Conservation (phyloP, 208 protist species). For the Trypanosoma cruzi region DNA sequence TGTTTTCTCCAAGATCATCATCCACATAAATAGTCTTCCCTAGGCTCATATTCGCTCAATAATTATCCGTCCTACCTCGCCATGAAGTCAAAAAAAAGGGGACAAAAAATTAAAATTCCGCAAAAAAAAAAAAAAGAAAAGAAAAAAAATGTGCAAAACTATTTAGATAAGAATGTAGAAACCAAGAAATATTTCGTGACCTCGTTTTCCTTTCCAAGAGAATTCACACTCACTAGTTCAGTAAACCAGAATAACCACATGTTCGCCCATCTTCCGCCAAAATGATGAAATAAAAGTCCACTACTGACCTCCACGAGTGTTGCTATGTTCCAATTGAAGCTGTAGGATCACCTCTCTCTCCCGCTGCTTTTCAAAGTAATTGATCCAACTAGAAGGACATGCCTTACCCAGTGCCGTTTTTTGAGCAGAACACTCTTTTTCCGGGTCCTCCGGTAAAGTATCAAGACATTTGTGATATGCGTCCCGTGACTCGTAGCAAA, state of each 20-base stretch:
- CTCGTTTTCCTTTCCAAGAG: neutral
- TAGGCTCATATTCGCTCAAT: slow-evolving; percentile 36
- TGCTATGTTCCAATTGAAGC: slow-evolving; percentile 73
- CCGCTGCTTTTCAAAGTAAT: slow-evolving; percentile 84
- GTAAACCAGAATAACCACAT: neutral
- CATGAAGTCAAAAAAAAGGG: slow-evolving; percentile 15
- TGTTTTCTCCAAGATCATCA: slow-evolving; percentile 56
- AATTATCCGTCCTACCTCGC: neutral
- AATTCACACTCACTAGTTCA: neutral
- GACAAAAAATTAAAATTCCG: too few relatives aligned
- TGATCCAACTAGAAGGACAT: slow-evolving; percentile 77
- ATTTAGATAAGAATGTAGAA: neutral
- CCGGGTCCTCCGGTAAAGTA: slow-evolving; percentile 59
- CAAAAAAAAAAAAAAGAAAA: slow-evolving; percentile 9
- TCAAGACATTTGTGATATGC: slow-evolving; percentile 82
- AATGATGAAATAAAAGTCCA: slow-evolving; percentile 10
- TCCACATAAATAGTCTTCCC: slow-evolving; percentile 61
- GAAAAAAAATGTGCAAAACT: slow-evolving; percentile 20
- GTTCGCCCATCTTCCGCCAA: neutral
- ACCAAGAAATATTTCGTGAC: neutral
- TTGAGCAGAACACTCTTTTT: slow-evolving; percentile 59
- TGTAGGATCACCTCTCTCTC: slow-evolving; percentile 83
- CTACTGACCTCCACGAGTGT: slow-evolving; percentile 27
- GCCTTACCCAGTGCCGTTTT: slow-evolving; percentile 48
- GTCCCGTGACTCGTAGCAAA: slow-evolving; percentile 77